Percentiles rank a stretch among this genome's conserved stretches.
phyloP scores from a whole-genome alignment of 1,284 basidiomycete species.

The Ceratobasidium sp. region DNA sequence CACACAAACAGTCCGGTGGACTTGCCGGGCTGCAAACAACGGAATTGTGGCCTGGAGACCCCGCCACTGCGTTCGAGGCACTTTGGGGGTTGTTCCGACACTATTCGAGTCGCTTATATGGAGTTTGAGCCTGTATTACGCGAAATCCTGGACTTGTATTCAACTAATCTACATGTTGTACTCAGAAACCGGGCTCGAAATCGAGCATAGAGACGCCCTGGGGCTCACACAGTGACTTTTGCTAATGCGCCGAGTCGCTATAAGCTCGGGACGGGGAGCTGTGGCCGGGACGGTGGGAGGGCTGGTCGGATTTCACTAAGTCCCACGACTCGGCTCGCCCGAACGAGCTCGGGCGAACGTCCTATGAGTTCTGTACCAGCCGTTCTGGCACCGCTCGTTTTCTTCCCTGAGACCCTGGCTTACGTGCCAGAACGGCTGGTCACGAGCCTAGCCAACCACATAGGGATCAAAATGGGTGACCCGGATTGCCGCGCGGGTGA shows the following conservation, averaged over 20 bases:
- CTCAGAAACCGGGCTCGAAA: background rate
- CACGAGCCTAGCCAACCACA: too few species aligned
- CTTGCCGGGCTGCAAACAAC: background rate
- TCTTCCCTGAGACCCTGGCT: too few species aligned
- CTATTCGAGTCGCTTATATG: background rate
- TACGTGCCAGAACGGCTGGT: too few species aligned
- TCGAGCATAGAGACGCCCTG: background rate
- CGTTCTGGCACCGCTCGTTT: conserved; percentile 7
- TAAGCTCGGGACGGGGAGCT: background rate
- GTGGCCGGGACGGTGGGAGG: background rate
- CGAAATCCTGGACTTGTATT: background rate
- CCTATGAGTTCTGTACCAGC: conserved; percentile 12
- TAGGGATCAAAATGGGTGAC: too few species aligned
- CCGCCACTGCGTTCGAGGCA: too few species aligned
- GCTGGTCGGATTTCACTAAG: conserved; percentile 2
- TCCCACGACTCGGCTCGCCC: background rate
- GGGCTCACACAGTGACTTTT: background rate
- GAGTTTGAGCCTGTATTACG: background rate
- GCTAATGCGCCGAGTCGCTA: background rate
- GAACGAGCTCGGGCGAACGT: conserved; percentile 20
- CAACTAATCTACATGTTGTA: background rate
- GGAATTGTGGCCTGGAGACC: too few species aligned
- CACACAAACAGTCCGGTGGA: background rate
- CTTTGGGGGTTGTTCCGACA: too few species aligned
- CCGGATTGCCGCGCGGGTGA: too few species aligned